Base-by-base conservation (phyloP, 1,139 yeast species). In the Tardiomyces depauwii region DNA sequence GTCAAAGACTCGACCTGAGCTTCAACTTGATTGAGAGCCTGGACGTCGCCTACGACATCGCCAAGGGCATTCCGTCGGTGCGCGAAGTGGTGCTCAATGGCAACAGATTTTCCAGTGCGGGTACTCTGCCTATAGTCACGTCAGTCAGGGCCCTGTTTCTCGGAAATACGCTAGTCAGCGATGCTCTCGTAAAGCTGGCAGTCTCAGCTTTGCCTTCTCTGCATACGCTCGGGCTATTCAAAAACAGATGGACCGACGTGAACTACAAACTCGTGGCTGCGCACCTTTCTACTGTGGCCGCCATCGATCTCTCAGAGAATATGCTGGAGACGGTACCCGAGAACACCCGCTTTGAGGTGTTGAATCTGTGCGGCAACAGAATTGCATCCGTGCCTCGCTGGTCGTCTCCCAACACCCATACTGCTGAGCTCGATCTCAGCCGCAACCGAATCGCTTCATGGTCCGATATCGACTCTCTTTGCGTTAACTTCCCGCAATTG, bases 1-100 rank as follows among this genome's bases (percentile, higher is more conserved):
- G 43, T 48, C 53, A 13, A 58, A 60, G 67, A 32, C 64, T 88
- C 41, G 91, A 84, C 56, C 54, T 88, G 42, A 74, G 89, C 19
- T 74, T 62, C 55, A 85, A 86, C 56, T 63, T 86, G 44, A 60
- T 85, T 18, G 59, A 60, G 9, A 63, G 66, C 42, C 58, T 80
- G 47, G 49, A 54, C 0, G 68, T 66, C 2, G 59, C 82, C 0
- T 59, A 70, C 51, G 52, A 55, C 1, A 63, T 30, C 11, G 36
- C 16, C 36, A 14, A 30, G 36, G 10, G 10, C 10, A 30, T 30
- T 10, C 36, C 36, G 4, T 30, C 36, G 4, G 16, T 30, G 16
- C 36, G 16, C 16, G 36, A 30, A 11, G 16, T 30, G n/a, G 16
- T 30, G 10, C 57, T 86, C 45, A 80, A 79, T 49, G 91, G 93